Evolutionary conservation across 2,329 filamentous ascomycete genomes (phyloP).

Genomic region (Leptographium galeiforme): DNA sequence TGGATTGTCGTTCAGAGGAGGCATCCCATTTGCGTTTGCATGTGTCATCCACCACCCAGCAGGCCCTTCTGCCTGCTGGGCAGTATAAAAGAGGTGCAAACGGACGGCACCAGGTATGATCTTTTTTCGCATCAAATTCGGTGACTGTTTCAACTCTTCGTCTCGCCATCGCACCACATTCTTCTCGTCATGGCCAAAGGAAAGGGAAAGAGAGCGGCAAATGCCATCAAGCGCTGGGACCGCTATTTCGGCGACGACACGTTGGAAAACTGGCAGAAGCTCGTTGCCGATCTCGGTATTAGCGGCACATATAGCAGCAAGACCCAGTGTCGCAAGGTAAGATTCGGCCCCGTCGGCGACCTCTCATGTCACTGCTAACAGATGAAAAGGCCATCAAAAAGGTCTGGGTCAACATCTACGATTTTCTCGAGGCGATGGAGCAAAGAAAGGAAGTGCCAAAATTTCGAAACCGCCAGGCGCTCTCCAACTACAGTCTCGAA

Average conservation of each 20-base stretch:
- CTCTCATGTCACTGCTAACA: neutral
- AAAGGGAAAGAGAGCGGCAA: neutral
- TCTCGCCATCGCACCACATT: no score
- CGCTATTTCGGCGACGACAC: slow-evolving; percentile 18
- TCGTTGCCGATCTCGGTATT: slow-evolving; percentile 31
- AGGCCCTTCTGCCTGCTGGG: no score
- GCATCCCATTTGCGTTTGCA: no score
- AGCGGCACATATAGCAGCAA: slow-evolving; percentile 24
- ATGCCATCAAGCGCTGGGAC: slow-evolving; percentile 12
- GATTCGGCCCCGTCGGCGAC: neutral
- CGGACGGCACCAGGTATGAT: no score
- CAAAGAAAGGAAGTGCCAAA: slow-evolving; percentile 13
- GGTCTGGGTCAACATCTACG: slow-evolving; percentile 34
- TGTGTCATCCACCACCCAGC: no score
- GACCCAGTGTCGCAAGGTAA: slow-evolving; percentile 30
- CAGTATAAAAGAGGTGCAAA: no score
- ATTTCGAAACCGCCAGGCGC: slow-evolving; percentile 19
- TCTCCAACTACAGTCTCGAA: slow-evolving; percentile 22
- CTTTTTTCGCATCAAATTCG: no score
- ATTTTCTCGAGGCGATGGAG: slow-evolving; percentile 27
- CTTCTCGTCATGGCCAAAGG: neutral
- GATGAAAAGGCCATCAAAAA: slow-evolving; percentile 12
- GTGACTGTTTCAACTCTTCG: no score
- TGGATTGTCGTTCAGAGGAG: no score
- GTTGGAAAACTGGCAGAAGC: slow-evolving; percentile 29